Base-by-base conservation (phyloP, 106 monocot species). In the Allium cepa region DNA sequence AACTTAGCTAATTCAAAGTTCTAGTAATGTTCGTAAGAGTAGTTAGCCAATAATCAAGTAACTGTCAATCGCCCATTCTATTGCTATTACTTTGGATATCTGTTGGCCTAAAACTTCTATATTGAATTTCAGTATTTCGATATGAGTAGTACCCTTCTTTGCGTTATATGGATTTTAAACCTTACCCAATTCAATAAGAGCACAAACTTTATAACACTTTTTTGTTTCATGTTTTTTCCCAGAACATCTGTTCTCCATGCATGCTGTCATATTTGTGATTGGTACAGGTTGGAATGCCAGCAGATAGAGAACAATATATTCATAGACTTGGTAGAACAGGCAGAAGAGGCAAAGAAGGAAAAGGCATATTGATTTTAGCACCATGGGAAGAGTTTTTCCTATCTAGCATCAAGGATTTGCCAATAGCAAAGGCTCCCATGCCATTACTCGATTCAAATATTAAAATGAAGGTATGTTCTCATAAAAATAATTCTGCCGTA, bases 261-360 rank as follows among this genome's bases (percentile, higher is more conserved):
- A 49, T 53, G 36, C 36, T 36, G 3, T 36, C 36, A 36, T 36
- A 36, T 36, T 36, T 36, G 36, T 36, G 36, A 5, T 36, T 36
- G 36, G 36, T 36, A 36, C 75, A 91, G 91, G 47, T 91, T 47
- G 91, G 91, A 69, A 79, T 87, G n/a, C 91, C 91, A 66, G 71
- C 87, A 46, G 91, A 91, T 22, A 84, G 91, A 71, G 84, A 91
- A 52, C 91, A 91, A 67, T 91, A 91, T 56, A 87, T 91, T n/a
- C 91, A 91, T 75, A 62, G 91, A 69, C 83, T 91, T 63, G 91
- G 91, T 68, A 87, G 87, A 81, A 91, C 87, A 63, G 91, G 91
- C 50, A 72, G 91, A 62, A 81, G 82, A 81, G 91, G 91, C 17
- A 87, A 86, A 52, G 87, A 79, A 75, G 91, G 91, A 67, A 69